Base-by-base conservation (phyloP, 345 rosid genomes). In the Viola odorata region DNA sequence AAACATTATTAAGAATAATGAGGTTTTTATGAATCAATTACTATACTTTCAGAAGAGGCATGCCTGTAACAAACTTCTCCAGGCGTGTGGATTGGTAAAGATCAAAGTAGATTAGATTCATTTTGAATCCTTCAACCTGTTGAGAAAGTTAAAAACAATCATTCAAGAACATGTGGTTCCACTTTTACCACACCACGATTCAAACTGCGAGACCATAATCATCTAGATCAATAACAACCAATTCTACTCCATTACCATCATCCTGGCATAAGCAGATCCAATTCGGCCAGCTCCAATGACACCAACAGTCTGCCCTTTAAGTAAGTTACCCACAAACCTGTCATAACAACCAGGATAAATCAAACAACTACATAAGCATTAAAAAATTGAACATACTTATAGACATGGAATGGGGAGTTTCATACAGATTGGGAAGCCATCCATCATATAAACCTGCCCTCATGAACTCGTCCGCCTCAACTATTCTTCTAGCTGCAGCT, bases 231-330 rank as follows among this genome's bases (percentile, higher is more conserved):
- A 23, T 23, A 23, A 23, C 32, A 23, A 23, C 32, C 32, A 23
- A 23, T 23, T 23, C 32, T 23, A 23, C 32, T 23, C 32, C 32
- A 23, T 66, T 78, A 90, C 99, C 99, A 94, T 94, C 96, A 90
- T 94, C 77, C 96, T 83, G 45, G 97, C 97, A 67, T 94, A 94
- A 15, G 99, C 96, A 57, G 96, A 92, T 51, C 96, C 98, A n/a
- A 92, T 92, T 60, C 96, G 96, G 62, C 98, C 96, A 60, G 96
- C 96, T 59, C 99, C 99, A 70, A 94, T 90, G 56, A 94, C 99
- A 65, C 97, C 99, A 63, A 94, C 91, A 54, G 99, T 90, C 63
- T 90, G 99, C 57, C 99, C 99, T 80, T 90, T 90, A 62, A 94
- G 97, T 71, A 94, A 81, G 80, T 94, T 94, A 15, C 99, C 99